phyloP scores from a whole-genome alignment of 2,329 filamentous ascomycete genomes.

The Colletotrichum karsti region DNA sequence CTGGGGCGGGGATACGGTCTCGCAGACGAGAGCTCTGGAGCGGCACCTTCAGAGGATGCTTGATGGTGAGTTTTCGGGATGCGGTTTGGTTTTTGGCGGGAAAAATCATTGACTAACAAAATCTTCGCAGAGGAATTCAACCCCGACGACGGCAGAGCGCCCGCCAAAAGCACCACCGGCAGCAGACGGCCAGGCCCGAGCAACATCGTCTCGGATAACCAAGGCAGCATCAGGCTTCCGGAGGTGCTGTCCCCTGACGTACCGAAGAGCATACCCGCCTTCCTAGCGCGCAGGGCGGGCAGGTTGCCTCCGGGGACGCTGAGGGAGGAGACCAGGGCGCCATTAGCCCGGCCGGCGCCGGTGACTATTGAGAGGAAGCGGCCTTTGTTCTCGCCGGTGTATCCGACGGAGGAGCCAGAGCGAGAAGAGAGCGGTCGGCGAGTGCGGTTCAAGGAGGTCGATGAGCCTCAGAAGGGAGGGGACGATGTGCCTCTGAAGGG shows the following conservation, averaged over 20 bases:
- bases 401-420: neutral
- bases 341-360: neutral
- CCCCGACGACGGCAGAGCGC: neutral
- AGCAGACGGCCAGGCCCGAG: neutral
- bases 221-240: neutral
- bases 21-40: conserved; percentile 38
- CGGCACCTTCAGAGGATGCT: conserved; percentile 12
- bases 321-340: neutral
- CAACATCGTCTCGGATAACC: neutral
- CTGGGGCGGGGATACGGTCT: conserved; percentile 39
- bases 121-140: neutral
- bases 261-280: conserved; percentile 12
- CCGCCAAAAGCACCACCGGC: too few species aligned
- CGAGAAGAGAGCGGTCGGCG: neutral
- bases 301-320: neutral
- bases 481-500: too few species aligned
- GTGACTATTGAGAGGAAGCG: neutral
- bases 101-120: neutral
- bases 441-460: neutral
- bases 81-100: too few species aligned
- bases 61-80: conserved; percentile 29
- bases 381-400: neutral
- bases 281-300: neutral
- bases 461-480: neutral
- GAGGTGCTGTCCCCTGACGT: conserved; percentile 1